These are phyloP conservation scores for Carex sylvatica DNA, from an alignment of 202 grass and related monocot genomes.

Conservation along the genomic window DNA sequence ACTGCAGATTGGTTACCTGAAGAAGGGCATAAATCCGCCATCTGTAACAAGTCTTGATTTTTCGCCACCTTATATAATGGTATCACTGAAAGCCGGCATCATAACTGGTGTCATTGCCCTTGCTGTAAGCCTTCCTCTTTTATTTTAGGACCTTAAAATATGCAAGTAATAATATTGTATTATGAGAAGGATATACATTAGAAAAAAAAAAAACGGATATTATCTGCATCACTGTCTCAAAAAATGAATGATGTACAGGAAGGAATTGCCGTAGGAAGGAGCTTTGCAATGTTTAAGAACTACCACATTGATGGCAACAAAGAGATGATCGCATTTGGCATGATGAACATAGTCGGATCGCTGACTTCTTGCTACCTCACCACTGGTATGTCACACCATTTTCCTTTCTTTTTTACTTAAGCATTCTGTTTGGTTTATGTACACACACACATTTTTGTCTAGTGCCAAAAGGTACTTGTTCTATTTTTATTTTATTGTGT, in stretches of 20 bases:
- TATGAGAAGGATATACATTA: neutral
- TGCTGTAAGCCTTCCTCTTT: slow-evolving; percentile 41
- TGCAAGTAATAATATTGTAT: neutral
- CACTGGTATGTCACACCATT: slow-evolving; percentile 39
- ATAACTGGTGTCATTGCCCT: slow-evolving; percentile 78
- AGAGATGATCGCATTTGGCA: slow-evolving; percentile 87
- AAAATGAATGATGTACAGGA: slow-evolving; percentile 45
- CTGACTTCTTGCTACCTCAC: slow-evolving; percentile 89
- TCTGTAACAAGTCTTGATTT: slow-evolving; percentile 58
- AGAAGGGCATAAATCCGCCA: slow-evolving; percentile 77
- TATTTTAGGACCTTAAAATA: neutral
- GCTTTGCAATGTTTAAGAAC: slow-evolving; percentile 90
- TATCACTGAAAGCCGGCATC: slow-evolving; percentile 75
- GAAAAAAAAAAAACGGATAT: neutral
- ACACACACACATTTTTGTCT: neutral
- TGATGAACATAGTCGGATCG: slow-evolving; percentile 80
- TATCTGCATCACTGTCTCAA: neutral
- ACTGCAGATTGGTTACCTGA: slow-evolving; percentile 65
- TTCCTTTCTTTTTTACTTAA: neutral
- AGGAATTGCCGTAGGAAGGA: slow-evolving; percentile 86
- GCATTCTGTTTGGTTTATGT: neutral
- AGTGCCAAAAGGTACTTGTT: neutral
- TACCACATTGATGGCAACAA: slow-evolving; percentile 96
- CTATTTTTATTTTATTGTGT: neutral
- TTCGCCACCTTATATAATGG: slow-evolving; percentile 63